A percentile compares a stretch with the other conserved stretches of the same genome.
Evolutionary conservation across 768 basidiomycete species (phyloP).

Genomic region (Galerina sulciceps): DNA sequence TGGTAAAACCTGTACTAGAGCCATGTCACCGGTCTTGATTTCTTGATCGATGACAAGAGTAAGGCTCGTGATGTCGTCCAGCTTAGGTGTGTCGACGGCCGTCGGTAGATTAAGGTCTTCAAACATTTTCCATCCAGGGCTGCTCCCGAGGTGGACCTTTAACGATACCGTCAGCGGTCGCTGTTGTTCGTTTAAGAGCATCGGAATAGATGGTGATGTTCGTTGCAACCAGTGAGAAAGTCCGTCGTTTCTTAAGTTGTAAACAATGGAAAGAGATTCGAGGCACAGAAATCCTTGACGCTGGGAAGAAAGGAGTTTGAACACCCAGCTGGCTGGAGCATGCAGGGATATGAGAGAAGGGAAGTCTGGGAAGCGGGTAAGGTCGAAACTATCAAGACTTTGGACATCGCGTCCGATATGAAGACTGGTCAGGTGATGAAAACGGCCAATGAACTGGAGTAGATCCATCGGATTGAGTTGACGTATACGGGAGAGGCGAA

Average conservation of each 20-base stretch:
- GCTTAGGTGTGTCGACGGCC: not conserved
- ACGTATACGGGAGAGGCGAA: slow-evolving; percentile 19
- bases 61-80: slow-evolving; percentile 17
- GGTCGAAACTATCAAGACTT: slow-evolving; percentile 16
- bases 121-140: slow-evolving; percentile 26
- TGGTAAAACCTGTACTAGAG: slow-evolving; percentile 16
- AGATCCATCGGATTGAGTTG: slow-evolving; percentile 22
- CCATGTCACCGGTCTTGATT: slow-evolving; percentile 16
- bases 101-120: slow-evolving; percentile 16
- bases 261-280: slow-evolving; percentile 21
- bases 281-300: slow-evolving; percentile 19
- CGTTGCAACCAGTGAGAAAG: slow-evolving; percentile 24
- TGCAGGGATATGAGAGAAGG: slow-evolving; percentile 18
- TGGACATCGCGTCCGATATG: slow-evolving; percentile 22
- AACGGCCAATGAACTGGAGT: slow-evolving; percentile 17
- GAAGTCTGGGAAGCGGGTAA: slow-evolving; percentile 25
- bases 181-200: slow-evolving; percentile 16
- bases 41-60: slow-evolving; percentile 17
- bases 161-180: slow-evolving; percentile 21
- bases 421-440: slow-evolving; percentile 18
- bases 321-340: slow-evolving; percentile 25
- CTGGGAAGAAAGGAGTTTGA: slow-evolving; percentile 24
- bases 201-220: slow-evolving; percentile 21
- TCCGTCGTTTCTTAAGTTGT: slow-evolving; percentile 24
- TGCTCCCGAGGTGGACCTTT: slow-evolving; percentile 20